Percentiles rank a stretch among this genome's conserved stretches.
Conservation (phyloP, 352 stramenopile species). For the Globisporangium parvum region DNA sequence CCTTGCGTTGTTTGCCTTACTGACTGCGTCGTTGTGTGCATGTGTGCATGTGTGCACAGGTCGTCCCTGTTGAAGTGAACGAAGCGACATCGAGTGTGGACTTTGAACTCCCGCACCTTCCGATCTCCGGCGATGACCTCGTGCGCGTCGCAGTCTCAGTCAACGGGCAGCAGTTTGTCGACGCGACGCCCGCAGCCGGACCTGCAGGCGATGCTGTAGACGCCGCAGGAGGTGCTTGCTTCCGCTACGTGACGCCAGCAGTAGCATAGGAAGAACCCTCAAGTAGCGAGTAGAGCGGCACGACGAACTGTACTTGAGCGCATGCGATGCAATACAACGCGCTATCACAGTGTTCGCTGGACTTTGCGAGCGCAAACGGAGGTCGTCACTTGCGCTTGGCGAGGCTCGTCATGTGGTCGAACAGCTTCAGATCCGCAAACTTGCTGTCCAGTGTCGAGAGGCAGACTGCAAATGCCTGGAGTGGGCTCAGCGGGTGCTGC, state of each 20-base stretch:
- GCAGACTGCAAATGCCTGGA: too few species aligned
- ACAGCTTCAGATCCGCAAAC: conserved; percentile 43
- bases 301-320: not conserved
- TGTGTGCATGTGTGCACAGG: conserved; percentile 9
- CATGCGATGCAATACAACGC: conserved; percentile 15
- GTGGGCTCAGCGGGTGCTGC: too few species aligned
- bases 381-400: too few species aligned
- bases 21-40: not conserved
- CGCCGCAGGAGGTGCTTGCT: not conserved
- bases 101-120: conserved; percentile 13
- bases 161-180: conserved; percentile 16
- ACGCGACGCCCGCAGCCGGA: not conserved
- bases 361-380: too few species aligned
- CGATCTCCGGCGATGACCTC: conserved; percentile 6
- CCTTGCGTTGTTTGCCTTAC: not conserved
- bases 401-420: conserved; percentile 14
- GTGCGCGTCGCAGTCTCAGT: conserved; percentile 14
- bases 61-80: conserved; percentile 14
- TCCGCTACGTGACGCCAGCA: too few species aligned
- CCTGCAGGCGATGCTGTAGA: not conserved
- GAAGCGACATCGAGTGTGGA: conserved; percentile 8
- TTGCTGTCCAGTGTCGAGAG: conserved; percentile 71
- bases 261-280: too few species aligned
- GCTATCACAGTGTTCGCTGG: too few species aligned
- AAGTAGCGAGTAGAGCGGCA: conserved; percentile 7